Base-by-base conservation (phyloP, 2,329 filamentous ascomycete genomes). In the Colletotrichum simmondsii region DNA sequence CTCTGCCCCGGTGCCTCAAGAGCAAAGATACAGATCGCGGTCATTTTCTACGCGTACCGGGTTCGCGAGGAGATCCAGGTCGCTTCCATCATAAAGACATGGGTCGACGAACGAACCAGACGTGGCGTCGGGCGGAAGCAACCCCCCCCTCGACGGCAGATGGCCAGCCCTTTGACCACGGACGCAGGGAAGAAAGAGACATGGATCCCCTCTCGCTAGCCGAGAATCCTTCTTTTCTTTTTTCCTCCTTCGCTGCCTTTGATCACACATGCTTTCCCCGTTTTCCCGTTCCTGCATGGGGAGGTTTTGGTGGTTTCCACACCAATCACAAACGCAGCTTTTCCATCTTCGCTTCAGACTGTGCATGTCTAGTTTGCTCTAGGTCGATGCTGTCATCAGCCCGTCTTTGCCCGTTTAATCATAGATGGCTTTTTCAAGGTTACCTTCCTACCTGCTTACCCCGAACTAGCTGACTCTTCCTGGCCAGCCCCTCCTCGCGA, bases 151-250 rank as follows among this genome's bases (percentile, higher is more conserved):
- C 8, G 42, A 49, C 16, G 42, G 42, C 42, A n/a, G 42, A 49
- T 10, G 19, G 42, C 42, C 42, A n/a, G 42, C 42, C 42, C 28
- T 14, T 19, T 24, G 12, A 26, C 61, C 28, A 32, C 22, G 32
- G n/a, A 24, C 22, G 30, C 46, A 64, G 30, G 28, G 28, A 16
- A 5, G 11, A 30, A 2, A 16, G 6, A 12, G 62, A 42, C 62
- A 65, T 22, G 32, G 62, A 32, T 35, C 24, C 19, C 14, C 28
- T 19, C 30, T 49, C 8, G 42, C 19, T 24, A 28, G 26, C 32
- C 22, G 30, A 59, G 61, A 30, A 12, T 30, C 62, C 46, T 63
- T 57, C 22, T 57, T 65, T 65, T 56, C 62, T 65, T 65, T 65
- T 57, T 65, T 22, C 16, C 11, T 37, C 37, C 37, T 22, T 24